A percentile compares a stretch with the other conserved stretches of the same genome.
These are phyloP conservation scores for Cytospora paraplurivora DNA, from an alignment of 2,329 filamentous ascomycete genomes.

Conservation along the genomic window DNA sequence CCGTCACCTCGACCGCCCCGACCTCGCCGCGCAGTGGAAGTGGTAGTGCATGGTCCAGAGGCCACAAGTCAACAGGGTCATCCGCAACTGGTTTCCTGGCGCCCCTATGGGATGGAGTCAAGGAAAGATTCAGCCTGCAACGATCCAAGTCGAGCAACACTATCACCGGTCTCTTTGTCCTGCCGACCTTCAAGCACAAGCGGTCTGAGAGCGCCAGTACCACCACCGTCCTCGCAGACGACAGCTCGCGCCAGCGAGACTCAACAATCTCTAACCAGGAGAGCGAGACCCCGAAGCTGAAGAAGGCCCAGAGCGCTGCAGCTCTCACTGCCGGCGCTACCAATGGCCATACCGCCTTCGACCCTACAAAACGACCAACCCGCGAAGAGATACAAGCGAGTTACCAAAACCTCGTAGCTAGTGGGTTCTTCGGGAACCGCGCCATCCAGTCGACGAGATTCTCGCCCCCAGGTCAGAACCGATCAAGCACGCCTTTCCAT, in stretches of 20 bases:
- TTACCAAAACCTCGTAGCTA: slow-evolving; percentile 58
- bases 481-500: neutral
- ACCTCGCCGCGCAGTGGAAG: neutral
- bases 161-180: slow-evolving; percentile 30
- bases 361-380: slow-evolving; percentile 37
- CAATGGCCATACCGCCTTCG: slow-evolving; percentile 17
- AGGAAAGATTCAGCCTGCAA: slow-evolving; percentile 36
- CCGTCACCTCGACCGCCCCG: slow-evolving; percentile 7
- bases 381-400: slow-evolving; percentile 57
- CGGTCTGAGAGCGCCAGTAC: slow-evolving; percentile 26
- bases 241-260: neutral
- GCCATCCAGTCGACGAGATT: slow-evolving; percentile 60
- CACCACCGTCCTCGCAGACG: slow-evolving; percentile 1
- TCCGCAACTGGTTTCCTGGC: slow-evolving; percentile 34
- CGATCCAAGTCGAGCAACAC: slow-evolving; percentile 33
- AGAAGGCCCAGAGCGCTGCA: slow-evolving; percentile 17
- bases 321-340: slow-evolving; percentile 3
- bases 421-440: slow-evolving; percentile 60
- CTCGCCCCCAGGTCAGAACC: slow-evolving; percentile 36
- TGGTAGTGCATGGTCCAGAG: neutral
- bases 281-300: slow-evolving; percentile 12
- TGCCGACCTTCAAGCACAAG: slow-evolving; percentile 27
- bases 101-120: slow-evolving; percentile 39
- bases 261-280: neutral
- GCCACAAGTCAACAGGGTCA: slow-evolving; percentile 10